These are phyloP conservation scores for Penicillium samsonianum DNA, from an alignment of 495 filamentous ascomycete genomes.

Conservation along the genomic window DNA sequence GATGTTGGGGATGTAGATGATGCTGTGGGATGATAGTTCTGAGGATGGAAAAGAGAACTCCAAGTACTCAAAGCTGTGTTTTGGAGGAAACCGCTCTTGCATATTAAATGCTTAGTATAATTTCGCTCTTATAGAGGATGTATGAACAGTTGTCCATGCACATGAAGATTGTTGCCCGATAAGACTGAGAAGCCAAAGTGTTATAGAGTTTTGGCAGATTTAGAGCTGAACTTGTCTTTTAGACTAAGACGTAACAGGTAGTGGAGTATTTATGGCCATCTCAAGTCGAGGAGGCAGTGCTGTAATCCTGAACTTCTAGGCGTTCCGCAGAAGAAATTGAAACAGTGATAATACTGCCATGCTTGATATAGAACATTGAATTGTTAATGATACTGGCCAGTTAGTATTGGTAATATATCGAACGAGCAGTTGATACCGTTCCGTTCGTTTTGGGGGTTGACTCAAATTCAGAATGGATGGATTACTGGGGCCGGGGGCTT, in stretches of 20 bases:
- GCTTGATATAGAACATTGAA: background rate
- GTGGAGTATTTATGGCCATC: conserved; percentile 1
- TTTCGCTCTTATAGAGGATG: background rate
- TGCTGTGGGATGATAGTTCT: background rate
- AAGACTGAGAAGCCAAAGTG: background rate
- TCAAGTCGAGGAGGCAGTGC: conserved; percentile 25
- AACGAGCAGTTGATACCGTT: conserved; percentile 5
- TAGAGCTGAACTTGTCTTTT: conserved; percentile 6
- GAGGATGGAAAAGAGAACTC: background rate
- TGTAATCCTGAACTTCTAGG: conserved; percentile 16
- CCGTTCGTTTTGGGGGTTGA: background rate
- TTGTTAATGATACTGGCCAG: conserved; percentile 2
- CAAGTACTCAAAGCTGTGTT: background rate
- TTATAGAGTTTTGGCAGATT: conserved; percentile 8
- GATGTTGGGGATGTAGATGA: background rate
- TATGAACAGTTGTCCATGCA: background rate
- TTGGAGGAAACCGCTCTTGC: background rate
- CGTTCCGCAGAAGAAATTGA: conserved; percentile 21
- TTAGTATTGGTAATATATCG: background rate
- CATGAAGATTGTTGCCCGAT: background rate
- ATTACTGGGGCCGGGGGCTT: background rate
- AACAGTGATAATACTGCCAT: conserved; percentile 19
- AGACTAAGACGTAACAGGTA: background rate
- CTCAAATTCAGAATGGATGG: conserved; percentile 7
- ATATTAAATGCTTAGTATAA: background rate